Evolutionary conservation across 768 basidiomycete species (phyloP).

Genomic region (Russula abietina): DNA sequence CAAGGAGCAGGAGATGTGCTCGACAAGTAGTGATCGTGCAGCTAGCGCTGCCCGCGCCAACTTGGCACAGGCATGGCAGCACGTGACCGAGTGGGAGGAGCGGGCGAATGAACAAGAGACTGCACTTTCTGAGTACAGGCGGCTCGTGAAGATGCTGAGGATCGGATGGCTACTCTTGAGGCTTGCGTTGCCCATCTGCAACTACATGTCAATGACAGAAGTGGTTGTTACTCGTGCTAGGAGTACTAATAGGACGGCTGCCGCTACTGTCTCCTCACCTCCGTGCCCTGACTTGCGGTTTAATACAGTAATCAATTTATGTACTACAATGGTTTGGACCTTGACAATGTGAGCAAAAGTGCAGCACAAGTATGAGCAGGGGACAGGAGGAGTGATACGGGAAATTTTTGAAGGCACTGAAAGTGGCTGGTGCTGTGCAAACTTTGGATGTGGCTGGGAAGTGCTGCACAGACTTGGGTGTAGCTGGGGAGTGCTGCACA

Average conservation of each 20-base stretch:
- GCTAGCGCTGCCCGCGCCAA: conserved; percentile 53
- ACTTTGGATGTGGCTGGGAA: too few relatives aligned
- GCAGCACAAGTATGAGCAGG: too few relatives aligned
- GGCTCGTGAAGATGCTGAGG: conserved; percentile 62
- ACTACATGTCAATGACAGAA: conserved; percentile 4
- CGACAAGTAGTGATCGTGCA: conserved; percentile 54
- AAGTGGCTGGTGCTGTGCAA: too few relatives aligned
- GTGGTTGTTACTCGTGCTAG: conserved; percentile 46
- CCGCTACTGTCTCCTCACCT: conserved; percentile 33
- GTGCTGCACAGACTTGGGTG: too few relatives aligned
- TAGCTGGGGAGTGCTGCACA: too few relatives aligned
- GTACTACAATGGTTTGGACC: too few relatives aligned
- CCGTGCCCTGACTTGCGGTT: conserved; percentile 66
- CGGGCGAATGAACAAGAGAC: conserved; percentile 65
- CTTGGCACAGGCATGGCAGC: conserved; percentile 68
- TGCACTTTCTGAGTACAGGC: conserved; percentile 55
- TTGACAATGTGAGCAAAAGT: too few relatives aligned
- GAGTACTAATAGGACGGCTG: not conserved
- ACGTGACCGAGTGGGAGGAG: conserved; percentile 75
- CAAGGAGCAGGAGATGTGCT: conserved; percentile 64
- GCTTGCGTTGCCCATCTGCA: conserved; percentile 52
- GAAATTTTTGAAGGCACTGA: too few relatives aligned
- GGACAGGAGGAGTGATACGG: too few relatives aligned
- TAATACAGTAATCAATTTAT: too few relatives aligned
- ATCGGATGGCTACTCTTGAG: conserved; percentile 53